Base-by-base conservation (phyloP, 2,329 filamentous ascomycete genomes). In the Hypoxylon sp. region DNA sequence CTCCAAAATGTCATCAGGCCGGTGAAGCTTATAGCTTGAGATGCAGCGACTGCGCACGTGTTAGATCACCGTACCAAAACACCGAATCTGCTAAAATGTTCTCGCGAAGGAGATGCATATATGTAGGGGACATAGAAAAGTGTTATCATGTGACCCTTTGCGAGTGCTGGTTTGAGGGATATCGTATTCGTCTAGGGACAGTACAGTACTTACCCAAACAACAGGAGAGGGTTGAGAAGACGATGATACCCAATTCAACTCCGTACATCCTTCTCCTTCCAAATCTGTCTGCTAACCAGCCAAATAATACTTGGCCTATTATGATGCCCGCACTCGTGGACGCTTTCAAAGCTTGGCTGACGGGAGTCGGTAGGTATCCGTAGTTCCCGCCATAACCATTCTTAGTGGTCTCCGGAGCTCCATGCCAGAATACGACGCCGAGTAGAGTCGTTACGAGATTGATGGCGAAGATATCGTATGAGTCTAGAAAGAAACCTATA, bases 251-350 rank as follows among this genome's bases (percentile, higher is more conserved):
- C 51, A 93, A 78, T 75, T 93, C 91, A 26, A 93, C 83, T 50
- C 92, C 92, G 74, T 96, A 96, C 90, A 96, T 95, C 70, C 86
- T 88, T 75, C 93, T 89, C 42, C 92, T 87, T 46, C 93, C 93
- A 59, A 93, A 84, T 2, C 86, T 82, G 79, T 96, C 93, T 51
- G 92, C 92, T 36, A 94, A 79, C 82, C 86, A 91, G 63, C 92
- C 92, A 75, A 96, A 96, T 14, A 88, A 79, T 38, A 94, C 77
- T 79, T 95, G 92, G 24, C 92, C 92, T 50, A 96, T 80, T 24
- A 96, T 86, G 26, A 93, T 93, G 40, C 93, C 93, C 26, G 87
- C 89, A 42, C 89, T 93, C 8, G 92, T 95, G 2, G 91, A 88
- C n/a, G 91, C 90, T 76, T 95, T 95, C 76, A 96, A 87, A 1